A percentile compares a stretch with the other conserved stretches of the same genome.
Evolutionary conservation across 2,329 filamentous ascomycete species (phyloP).

Genomic region (Colletotrichum kahawae): DNA sequence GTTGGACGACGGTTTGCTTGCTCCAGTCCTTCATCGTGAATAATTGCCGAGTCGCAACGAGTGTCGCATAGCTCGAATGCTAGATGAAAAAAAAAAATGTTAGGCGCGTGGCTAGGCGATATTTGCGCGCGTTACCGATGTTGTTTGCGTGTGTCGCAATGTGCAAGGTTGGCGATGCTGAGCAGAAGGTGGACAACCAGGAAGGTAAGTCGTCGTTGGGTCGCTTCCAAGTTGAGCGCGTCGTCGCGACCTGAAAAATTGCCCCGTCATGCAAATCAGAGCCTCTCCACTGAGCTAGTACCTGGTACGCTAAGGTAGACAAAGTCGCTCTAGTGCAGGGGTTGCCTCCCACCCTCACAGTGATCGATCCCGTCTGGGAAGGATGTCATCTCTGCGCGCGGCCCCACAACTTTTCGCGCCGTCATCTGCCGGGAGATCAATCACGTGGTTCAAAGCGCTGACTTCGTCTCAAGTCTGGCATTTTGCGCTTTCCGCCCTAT

Average conservation of each 20-base stretch:
- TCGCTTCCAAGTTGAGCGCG: constrained; percentile 10
- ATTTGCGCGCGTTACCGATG: background rate
- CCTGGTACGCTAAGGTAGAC: constrained; percentile 1
- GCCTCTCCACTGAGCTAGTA: constrained; percentile 16
- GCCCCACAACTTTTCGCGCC: constrained; percentile 7
- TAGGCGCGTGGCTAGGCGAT: background rate
- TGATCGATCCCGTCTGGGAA: constrained; percentile 10
- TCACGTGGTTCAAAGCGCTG: background rate
- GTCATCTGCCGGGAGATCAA: constrained; percentile 9
- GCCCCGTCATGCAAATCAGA: constrained; percentile 21
- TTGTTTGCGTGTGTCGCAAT: background rate
- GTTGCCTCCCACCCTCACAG: constrained; percentile 12
- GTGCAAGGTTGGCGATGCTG: background rate
- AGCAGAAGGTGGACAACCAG: background rate
- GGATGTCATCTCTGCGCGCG: constrained; percentile 15
- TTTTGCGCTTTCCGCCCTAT: background rate
- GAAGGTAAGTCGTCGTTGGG: background rate
- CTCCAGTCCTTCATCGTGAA: constrained; percentile 56
- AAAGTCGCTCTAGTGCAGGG: constrained; percentile 19
- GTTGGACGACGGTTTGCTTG: constrained; percentile 74
- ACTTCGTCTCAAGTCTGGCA: background rate
- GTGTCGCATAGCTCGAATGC: constrained; percentile 15
- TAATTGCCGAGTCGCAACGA: constrained; percentile 27
- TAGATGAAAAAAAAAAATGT: background rate
- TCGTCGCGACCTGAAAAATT: constrained; percentile 24